Evolutionary conservation across 345 rosid genomes (phyloP), one percentile per base, ranked within the genome.

Genomic region (Arabis hirsuta): DNA sequence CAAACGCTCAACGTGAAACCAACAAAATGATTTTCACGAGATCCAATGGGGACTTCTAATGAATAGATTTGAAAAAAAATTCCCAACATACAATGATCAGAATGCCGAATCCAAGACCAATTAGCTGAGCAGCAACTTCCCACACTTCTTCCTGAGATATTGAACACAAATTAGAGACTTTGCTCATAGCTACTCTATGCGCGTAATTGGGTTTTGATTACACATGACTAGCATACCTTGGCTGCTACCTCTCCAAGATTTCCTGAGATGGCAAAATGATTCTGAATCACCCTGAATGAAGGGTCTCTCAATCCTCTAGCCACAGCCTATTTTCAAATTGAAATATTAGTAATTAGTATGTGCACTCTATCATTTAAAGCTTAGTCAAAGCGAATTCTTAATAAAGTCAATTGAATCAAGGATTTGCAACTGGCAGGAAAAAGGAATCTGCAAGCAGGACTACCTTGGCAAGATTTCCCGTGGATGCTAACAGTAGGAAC

Each of bases 251-350:
- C 96, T 56, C 98, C 98, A 58, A 94, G 77, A 82, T 94, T 94
- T 67, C 90, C 96, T 22, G 91, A 81, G 47, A 82, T 76, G 44
- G 97, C 96, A 81, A 94, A 94, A 80, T 91, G 98, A 77, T 80
- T 88, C 79, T 94, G 96, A 73, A 94, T 94, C 69, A 94, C 98
- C 52, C 95, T 86, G 80, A 83, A 89, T 22, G 98, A 94, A 55
- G 98, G 98, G 78, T 94, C 97, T 83, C 88, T 94, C 55, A 94
- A 81, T 54, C 98, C 98, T 76, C 93, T 87, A 54, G 95, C 98
- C 22, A 94, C 91, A 71, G 98, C 97, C 98, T 94, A 79, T 36
- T 78, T 22, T 22, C 59, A 72, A 72, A 42, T 44, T 36, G 22
- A 55, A 43, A 32, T 9, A 41, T 41, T 41, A 67, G 27, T 20